Percentiles rank a stretch among this genome's conserved stretches.
Conservation (phyloP, 768 basidiomycete species). For the Amanita muscaria region DNA sequence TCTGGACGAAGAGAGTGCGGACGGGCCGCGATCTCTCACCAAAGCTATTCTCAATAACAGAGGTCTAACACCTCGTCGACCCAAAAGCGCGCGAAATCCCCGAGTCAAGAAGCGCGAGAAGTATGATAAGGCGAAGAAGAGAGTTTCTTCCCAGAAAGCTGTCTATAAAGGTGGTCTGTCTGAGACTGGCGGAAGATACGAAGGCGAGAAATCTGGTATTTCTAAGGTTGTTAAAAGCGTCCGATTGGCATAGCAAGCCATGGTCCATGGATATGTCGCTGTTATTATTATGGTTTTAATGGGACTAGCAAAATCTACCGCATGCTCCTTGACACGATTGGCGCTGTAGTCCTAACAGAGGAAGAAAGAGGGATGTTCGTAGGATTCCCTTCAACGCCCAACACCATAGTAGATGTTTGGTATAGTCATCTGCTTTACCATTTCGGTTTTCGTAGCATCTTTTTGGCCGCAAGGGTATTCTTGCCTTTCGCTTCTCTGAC, state of each 20-base stretch:
- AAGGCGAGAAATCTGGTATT: constrained; percentile 91
- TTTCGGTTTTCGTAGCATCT: constrained; percentile 53
- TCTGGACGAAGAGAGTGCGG: constrained; percentile 25
- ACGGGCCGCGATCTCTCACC: constrained; percentile 82
- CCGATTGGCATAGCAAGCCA: constrained; percentile 34
- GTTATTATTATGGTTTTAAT: too few species aligned
- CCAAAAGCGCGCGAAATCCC: constrained; percentile 90
- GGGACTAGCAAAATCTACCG: too few species aligned
- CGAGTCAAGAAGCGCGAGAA: constrained; percentile 93
- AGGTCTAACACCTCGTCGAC: constrained; percentile 84
- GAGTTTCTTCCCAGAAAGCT: constrained; percentile 79
- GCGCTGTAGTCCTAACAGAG: too few species aligned
- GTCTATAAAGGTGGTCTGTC: constrained; percentile 86
- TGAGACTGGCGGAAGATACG: constrained; percentile 64
- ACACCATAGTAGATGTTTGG: too few species aligned
- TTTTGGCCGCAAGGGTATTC: constrained; percentile 60
- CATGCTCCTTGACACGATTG: too few species aligned
- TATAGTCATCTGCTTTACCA: constrained; percentile 38
- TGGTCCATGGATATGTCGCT: too few species aligned
- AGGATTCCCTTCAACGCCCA: too few species aligned
- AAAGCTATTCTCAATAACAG: constrained; percentile 90
- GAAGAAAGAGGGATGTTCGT: too few species aligned
- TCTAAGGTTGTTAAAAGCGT: constrained; percentile 84
- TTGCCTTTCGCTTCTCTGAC: constrained; percentile 61
- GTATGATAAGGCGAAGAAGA: constrained; percentile 94